Base-by-base conservation (phyloP, 306 rosid genomes). In the Cucurbita maxima region DNA sequence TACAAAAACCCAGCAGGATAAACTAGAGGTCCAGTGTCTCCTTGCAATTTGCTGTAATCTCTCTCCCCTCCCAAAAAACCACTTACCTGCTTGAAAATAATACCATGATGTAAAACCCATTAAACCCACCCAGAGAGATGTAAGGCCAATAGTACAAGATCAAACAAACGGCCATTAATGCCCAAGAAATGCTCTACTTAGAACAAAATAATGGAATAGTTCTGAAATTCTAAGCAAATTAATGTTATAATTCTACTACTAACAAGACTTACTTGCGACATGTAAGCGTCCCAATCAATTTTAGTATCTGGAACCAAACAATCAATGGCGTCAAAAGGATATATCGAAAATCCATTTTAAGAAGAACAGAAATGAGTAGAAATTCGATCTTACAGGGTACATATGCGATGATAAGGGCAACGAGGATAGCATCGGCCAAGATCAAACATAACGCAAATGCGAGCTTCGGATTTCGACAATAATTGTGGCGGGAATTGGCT, bases 201-300 rank as follows among this genome's bases (percentile, higher is more conserved):
- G 19, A 37, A 36, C 38, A 36, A 38, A 5, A 0, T 19, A 9
- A 5, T 52, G 48, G 16, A 6, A 47, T 37, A 10, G 16, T 30
- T 36, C 62, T 53, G 1, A 40, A 48, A 50, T 30, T 30, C 4
- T 55, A 14, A 22, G 41, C 15, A 48, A 71, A 1, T 18, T 3
- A 6, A 44, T 25, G 19, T 69, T 30, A n/a, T 8, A 20, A 5
- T 45, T 47, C 25, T 12, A 4, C 52, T 16, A 38, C 4, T 47
- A 47, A 61, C 30, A 8, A 64, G 30, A 10, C 69, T 38, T 45
- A 86, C 96, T 83, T 94, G 97, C 15, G 99, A 90, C 99, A 94
- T 94, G 80, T 94, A 94, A 53, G 97, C 99, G 70, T 94, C 99
- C 99, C 99, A 94, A 73, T 94, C 97, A 55, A 94, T 94, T 83